phyloP scores from a whole-genome alignment of 2,329 filamentous ascomycete species.

The Trichophyton mentagrophytes region DNA sequence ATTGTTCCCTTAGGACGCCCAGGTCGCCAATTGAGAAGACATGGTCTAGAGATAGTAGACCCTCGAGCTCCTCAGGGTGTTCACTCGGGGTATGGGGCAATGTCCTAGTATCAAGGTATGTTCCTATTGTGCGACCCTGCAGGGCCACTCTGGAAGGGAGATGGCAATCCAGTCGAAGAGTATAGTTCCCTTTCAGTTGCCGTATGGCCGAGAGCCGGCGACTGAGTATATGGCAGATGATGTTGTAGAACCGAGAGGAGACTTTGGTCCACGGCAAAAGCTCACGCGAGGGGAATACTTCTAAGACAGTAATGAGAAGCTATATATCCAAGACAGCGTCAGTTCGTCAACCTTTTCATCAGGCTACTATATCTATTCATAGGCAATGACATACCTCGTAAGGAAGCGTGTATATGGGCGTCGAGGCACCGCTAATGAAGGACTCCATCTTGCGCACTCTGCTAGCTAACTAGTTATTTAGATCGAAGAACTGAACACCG shows the following conservation, averaged over 20 bases:
- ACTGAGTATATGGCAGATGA: not conserved
- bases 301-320: not conserved
- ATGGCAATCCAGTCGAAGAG: not conserved
- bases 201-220: not conserved
- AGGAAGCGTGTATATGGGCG: not conserved
- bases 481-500: not conserved
- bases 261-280: not conserved
- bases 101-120: not conserved
- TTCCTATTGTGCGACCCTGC: not conserved
- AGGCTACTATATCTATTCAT: not conserved
- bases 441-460: not conserved
- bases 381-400: not conserved
- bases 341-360: not conserved
- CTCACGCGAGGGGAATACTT: not conserved
- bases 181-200: not conserved
- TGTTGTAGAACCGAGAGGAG: not conserved
- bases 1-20: not conserved
- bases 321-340: not conserved
- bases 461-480: not conserved
- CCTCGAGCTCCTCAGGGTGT: not conserved
- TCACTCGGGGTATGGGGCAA: not conserved
- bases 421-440: not conserved
- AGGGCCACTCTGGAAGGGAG: not conserved
- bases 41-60: not conserved
- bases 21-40: not conserved